Evolutionary conservation across 176 grass and related monocot species (phyloP).

Genomic region (Paspalum notatum): DNA sequence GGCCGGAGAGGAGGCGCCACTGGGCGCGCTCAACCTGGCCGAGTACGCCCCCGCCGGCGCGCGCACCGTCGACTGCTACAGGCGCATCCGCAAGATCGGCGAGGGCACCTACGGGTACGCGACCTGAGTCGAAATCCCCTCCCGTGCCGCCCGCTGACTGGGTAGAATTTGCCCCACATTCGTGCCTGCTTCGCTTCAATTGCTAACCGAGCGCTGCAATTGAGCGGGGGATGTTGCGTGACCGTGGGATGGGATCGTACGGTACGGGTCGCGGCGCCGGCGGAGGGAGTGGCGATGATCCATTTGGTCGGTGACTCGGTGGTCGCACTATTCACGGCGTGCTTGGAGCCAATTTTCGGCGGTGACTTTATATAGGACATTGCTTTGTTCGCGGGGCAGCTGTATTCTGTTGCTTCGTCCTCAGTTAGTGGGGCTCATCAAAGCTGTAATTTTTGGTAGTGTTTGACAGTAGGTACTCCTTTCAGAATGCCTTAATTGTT

Average conservation of each 20-base stretch:
- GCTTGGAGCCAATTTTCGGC: neutral
- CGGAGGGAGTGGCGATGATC: neutral
- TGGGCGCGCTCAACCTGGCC: constrained; percentile 58
- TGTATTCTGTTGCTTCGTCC: constrained; percentile 9
- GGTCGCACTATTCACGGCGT: neutral
- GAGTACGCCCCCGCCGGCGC: constrained; percentile 61
- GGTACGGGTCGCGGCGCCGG: neutral
- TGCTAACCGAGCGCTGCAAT: neutral
- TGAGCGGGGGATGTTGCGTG: neutral
- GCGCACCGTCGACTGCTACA: constrained; percentile 77
- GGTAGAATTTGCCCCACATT: constrained; percentile 1
- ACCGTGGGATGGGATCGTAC: constrained; percentile 28
- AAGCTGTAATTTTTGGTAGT: neutral
- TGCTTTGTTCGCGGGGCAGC: neutral
- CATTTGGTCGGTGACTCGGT: constrained; percentile 1
- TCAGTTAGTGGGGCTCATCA: constrained; percentile 9
- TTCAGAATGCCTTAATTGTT: neutral
- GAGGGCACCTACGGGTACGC: constrained; percentile 79
- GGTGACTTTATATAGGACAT: neutral
- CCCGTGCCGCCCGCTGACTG: neutral
- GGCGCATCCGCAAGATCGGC: constrained; percentile 82
- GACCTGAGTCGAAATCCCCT: neutral
- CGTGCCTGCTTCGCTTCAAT: neutral
- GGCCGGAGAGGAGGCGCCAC: constrained; percentile 52
- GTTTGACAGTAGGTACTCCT: neutral